Evolutionary conservation across 768 basidiomycete species (phyloP), one percentile per base, ranked within the genome.

Genomic region (Mycena indigotica): DNA sequence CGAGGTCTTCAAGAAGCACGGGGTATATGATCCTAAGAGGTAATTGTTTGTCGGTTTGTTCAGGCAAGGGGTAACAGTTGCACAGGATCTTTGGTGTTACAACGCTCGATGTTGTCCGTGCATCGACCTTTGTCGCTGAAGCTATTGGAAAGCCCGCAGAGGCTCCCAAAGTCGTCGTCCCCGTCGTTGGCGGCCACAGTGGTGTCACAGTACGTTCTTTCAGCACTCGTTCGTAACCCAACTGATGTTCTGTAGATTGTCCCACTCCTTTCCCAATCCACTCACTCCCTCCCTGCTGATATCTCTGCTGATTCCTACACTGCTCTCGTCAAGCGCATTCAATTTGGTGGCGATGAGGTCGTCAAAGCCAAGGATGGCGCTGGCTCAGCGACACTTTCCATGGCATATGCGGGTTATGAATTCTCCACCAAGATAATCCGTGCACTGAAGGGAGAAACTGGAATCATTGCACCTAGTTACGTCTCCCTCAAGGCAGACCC

Each of bases 261-360:
- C 45, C 95, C 95, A 61, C 83, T 97, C 49, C 88, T 98, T 66
- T 96, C 95, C 10, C 93, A 96, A 75, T 87, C 93, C 26, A 84
- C 89, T 28, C 87, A 89, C 65, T 79, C 89, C 16, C 83, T 95
- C 23, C 90, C 91, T 26, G 57, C 82, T n/a, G 70, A 71, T 54
- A 56, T 88, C 56, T 65, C 78, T n/a, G 66, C 76, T 30, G 77
- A 75, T 5, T 70, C 73, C 1, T 71, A 85, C 66, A 84, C 86
- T 25, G 74, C 79, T 15, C 82, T 98, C 50, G 79, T 91, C 48
- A 80, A 93, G 55, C 89, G 93, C 64, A 93, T 97, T 66, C 95
- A 96, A 72, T 97, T 91, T 68, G 95, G 95, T 55, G 95, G 95
- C 56, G 95, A 97, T 66, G 95, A 98, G 76, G 95, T 98, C 68